A percentile compares a stretch with the other conserved stretches of the same genome.
Evolutionary conservation across 352 stramenopile species (phyloP).

Genomic region (Globisporangium alternatum): DNA sequence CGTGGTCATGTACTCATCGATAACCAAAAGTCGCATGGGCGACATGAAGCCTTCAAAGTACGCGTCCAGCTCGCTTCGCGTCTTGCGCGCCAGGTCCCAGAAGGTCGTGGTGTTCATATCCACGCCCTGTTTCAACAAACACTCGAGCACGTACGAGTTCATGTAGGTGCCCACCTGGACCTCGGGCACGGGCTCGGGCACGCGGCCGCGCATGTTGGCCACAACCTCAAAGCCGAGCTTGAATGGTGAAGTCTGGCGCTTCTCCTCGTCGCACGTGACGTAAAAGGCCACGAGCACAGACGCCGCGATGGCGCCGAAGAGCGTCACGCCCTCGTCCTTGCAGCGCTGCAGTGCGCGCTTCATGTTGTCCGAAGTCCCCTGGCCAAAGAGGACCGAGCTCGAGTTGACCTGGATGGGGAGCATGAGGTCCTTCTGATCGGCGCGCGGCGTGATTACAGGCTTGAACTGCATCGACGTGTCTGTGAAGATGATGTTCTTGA

Average conservation of each 20-base stretch:
- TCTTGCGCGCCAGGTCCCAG: constrained; percentile 1
- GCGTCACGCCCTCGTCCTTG: constrained; percentile 7
- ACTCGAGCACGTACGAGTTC: background rate
- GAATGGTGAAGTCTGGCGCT: background rate
- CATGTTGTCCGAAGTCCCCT: constrained; percentile 9
- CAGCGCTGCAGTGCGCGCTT: constrained; percentile 2
- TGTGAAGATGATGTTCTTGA: constrained; percentile 8
- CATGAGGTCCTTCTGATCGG: background rate
- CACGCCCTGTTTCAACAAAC: background rate
- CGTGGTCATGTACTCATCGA: constrained; percentile 1
- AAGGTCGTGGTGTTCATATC: background rate
- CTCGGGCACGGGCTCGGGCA: background rate
- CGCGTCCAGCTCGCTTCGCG: background rate
- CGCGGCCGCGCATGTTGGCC: constrained; percentile 3
- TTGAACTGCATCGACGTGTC: background rate
- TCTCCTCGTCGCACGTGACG: background rate
- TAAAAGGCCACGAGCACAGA: background rate
- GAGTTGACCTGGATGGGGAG: constrained; percentile 2
- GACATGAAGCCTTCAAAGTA: background rate
- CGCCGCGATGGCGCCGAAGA: constrained; percentile 4
- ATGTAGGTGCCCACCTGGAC: constrained; percentile 3
- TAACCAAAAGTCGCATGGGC: background rate
- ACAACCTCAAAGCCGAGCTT: background rate
- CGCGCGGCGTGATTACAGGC: background rate
- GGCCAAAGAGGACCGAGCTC: constrained; percentile 6